Conservation (phyloP, 768 basidiomycete genomes). For the Pholiota microspora region DNA sequence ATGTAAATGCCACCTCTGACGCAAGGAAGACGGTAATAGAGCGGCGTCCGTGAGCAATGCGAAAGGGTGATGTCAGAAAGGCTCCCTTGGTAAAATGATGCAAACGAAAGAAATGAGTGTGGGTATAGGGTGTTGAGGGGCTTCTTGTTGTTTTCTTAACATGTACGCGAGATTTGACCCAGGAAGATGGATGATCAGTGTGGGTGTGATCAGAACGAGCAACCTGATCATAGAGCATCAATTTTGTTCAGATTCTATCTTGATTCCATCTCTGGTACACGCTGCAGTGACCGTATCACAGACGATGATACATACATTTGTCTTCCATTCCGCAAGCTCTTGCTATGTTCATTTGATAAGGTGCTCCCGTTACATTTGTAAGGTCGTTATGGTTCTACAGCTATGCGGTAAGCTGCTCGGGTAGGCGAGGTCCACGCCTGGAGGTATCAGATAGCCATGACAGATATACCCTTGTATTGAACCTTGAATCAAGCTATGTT, state of each 20-base stretch:
- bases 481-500: neutral
- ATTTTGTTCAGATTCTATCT: neutral
- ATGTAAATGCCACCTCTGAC: neutral
- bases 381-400: neutral
- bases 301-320: no score
- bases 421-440: neutral
- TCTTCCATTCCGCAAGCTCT: neutral
- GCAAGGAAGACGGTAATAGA: no score
- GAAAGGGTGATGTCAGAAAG: no score
- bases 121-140: neutral
- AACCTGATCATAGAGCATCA: neutral
- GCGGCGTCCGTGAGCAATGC: no score
- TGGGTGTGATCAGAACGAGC: neutral
- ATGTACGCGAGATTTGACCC: neutral
- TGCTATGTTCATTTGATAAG: neutral
- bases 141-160: neutral
- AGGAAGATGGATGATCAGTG: neutral
- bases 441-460: neutral
- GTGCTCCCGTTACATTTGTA: neutral
- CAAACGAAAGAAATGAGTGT: neutral
- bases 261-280: neutral
- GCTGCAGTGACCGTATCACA: no score
- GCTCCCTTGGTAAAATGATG: neutral
- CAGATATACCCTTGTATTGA: neutral
- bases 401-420: neutral